phyloP scores from a whole-genome alignment of 116 monocot species.

The Zostera marina region DNA sequence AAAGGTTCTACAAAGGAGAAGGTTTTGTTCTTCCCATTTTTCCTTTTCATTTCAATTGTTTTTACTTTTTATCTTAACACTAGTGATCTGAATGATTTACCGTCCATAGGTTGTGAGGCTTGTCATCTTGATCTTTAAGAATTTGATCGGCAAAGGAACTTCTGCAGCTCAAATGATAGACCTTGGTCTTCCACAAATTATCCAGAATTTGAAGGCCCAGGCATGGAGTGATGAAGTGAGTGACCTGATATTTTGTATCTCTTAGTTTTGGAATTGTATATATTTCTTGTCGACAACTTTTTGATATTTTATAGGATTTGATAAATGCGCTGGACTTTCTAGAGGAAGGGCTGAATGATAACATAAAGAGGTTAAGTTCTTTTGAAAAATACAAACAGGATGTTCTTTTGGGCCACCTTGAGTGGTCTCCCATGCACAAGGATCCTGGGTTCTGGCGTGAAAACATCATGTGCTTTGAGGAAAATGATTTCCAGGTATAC shows the following conservation, averaged over 20 bases:
- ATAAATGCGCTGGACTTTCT: conserved; percentile 62
- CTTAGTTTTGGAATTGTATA: neutral
- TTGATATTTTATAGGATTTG: conserved; percentile 41
- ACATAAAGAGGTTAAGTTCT: conserved; percentile 72
- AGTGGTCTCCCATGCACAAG: conserved; percentile 94
- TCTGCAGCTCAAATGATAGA: conserved; percentile 91
- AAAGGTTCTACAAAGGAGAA: conserved; percentile 94
- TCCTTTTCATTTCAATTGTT: neutral
- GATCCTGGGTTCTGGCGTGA: conserved; percentile 90
- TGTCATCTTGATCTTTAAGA: conserved; percentile 64
- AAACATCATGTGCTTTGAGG: conserved; percentile 80
- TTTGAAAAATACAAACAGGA: conserved; percentile 93
- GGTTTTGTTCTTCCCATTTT: conserved; percentile 19
- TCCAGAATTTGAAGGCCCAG: conserved; percentile 64
- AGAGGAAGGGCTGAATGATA: conserved; percentile 65
- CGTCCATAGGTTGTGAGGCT: conserved; percentile 73
- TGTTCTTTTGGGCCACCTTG: conserved; percentile 77
- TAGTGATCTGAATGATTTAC: neutral
- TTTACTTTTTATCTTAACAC: neutral
- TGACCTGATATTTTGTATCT: neutral
- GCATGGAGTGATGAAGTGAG: neutral
- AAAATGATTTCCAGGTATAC: conserved; percentile 88
- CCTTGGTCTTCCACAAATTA: conserved; percentile 75
- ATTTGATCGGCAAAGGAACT: conserved; percentile 60
- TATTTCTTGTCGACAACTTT: neutral